Percentiles rank a stretch among this genome's conserved stretches.
phyloP scores from a whole-genome alignment of 805 yeast genomes.

The Saccharomycopsis sp. region DNA sequence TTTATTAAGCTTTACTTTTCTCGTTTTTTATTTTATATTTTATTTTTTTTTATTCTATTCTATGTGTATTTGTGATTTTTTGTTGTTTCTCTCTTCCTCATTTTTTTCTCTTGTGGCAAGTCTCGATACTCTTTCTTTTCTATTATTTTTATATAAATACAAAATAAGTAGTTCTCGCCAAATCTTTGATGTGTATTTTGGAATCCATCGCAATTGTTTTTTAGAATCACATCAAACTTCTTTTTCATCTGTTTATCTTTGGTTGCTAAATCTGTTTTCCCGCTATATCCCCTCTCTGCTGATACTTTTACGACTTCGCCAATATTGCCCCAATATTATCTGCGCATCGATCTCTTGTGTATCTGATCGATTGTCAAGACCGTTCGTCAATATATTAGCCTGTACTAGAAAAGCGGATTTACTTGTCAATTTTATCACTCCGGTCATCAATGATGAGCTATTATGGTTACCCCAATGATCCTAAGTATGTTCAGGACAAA shows the following conservation, averaged over 20 bases:
- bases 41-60: neutral
- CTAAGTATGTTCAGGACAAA: slow-evolving; percentile 1
- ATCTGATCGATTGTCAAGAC: no score
- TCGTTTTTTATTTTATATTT: neutral
- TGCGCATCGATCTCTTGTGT: no score
- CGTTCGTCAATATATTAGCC: neutral
- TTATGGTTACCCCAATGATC: neutral
- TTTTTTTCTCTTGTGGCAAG: neutral
- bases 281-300: no score
- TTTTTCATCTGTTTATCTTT: neutral
- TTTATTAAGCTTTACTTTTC: neutral
- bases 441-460: neutral
- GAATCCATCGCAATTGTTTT: neutral
- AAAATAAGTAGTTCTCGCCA: neutral
- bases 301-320: neutral
- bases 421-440: neutral
- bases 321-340: no score
- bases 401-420: neutral
- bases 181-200: neutral
- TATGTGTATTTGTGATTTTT: neutral
- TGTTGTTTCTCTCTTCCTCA: neutral
- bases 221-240: neutral
- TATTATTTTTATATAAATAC: neutral
- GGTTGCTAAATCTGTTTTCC: neutral
- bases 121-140: no score